These are phyloP conservation scores for Noccaea caerulescens DNA, from an alignment of 345 rosid genomes.

Conservation along the genomic window DNA sequence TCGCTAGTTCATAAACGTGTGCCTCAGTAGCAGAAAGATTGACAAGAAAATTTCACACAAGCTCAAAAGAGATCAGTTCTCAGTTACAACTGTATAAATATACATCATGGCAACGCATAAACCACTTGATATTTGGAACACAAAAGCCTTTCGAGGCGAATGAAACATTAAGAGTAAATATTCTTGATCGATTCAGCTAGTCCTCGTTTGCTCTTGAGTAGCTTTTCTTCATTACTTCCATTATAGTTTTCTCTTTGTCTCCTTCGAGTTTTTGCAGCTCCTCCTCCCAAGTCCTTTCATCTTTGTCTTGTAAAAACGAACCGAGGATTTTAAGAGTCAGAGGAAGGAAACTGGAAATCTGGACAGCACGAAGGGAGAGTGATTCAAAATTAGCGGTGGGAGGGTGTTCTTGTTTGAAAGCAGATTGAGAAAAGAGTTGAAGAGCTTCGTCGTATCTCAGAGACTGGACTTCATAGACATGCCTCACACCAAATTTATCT, in stretches of 20 bases:
- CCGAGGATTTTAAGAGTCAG: conserved; percentile 13
- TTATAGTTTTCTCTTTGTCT: conserved; percentile 3
- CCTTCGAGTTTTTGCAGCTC: conserved; percentile 22
- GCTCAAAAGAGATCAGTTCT: neutral
- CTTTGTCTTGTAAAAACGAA: conserved; percentile 16
- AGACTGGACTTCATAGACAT: conserved; percentile 22
- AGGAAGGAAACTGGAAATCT: neutral
- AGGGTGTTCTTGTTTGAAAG: neutral
- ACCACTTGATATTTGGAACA: neutral
- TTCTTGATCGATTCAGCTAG: neutral
- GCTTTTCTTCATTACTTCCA: neutral
- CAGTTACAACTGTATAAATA: neutral
- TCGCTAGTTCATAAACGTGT: neutral
- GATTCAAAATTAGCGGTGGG: conserved; percentile 8
- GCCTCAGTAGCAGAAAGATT: neutral
- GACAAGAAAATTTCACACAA: neutral
- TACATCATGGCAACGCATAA: neutral
- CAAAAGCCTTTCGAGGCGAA: too few relatives aligned
- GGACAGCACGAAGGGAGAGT: conserved; percentile 28
- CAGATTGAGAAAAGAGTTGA: conserved; percentile 21
- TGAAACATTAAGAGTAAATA: too few relatives aligned
- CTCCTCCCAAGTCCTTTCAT: neutral
- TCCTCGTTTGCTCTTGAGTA: conserved; percentile 5
- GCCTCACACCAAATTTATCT: neutral
- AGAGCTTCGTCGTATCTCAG: conserved; percentile 28